Evolutionary conservation across 352 stramenopile genomes (phyloP), one percentile per base, ranked within the genome.

Genomic region (Globisporangium cylindrosporum): DNA sequence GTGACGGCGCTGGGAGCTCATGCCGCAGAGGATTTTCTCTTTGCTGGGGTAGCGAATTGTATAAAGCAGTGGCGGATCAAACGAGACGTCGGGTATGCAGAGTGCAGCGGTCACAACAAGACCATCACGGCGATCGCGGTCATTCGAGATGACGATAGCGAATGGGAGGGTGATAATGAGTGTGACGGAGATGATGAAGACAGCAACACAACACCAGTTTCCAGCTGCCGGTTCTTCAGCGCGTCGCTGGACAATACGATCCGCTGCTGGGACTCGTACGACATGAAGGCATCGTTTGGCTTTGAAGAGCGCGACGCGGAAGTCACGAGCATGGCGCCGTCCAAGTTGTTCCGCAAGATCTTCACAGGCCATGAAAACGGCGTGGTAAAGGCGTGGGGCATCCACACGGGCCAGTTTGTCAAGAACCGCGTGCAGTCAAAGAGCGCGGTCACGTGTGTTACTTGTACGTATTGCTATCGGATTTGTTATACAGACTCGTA

Each of bases 221-320:
- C 66, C 4, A 75, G 69, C 1, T 77, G 61, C 27, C 78, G 77
- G 7, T 88, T 92, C 63, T 83, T 92, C 57, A 91, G 81, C 61
- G 79, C 80, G 36, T 91, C 84, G 22, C 62, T 90, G 22, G 86
- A 94, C 57, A 86, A 82, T 22, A 82, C 82, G n/a, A 75, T 94
- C 22, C 79, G 86, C 1, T 94, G 86, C 64, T 94, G 86, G 86
- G 84, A 91, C 43, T 76, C 79, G 48, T 89, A 89, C 64, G 81
- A 90, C 32, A 84, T 89, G 72, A 84, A 87, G 38, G 65, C 73
- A 3, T 72, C 81, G 5, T 91, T 82, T 57, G 72, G 78, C 20
- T 94, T 92, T 67, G 80, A 91, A 63, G 86, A 92, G 66, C 75
- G 74, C n/a, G 57, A 78, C 4, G 82, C 79, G 0, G 84, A 94